Evolutionary conservation across 1,284 basidiomycete species (phyloP), one percentile per base, ranked within the genome.

Genomic region (Baeospora myosura): DNA sequence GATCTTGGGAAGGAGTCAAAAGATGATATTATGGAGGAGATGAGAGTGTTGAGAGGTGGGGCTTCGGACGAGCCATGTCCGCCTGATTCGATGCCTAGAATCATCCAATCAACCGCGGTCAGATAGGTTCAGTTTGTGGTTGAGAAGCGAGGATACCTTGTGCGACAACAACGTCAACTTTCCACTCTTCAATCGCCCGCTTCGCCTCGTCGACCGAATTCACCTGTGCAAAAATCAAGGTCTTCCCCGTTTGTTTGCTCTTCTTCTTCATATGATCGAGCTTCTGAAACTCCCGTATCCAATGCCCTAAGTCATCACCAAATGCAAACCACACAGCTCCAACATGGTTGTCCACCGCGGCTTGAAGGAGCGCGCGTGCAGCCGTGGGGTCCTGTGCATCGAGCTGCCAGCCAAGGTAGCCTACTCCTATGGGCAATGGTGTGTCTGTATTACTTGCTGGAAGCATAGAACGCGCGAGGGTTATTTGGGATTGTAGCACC

Each of bases 71-170:
- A 58, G 1, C 78, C 78, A 51, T 81, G 79, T n/a, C 79, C 81
- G 0, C 80, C 80, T 22, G 78, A 66, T 52, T 81, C 79, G 47
- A 60, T 70, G 10, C 80, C 78, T 81, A 16, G 32, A 34, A 11
- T n/a, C 17, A 17, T 34, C 7, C 16, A 38, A 22, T 18, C 12
- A 17, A 14, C n/a, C n/a, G n/a, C n/a, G n/a, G n/a, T n/a, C n/a
- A n/a, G n/a, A n/a, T n/a, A n/a, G n/a, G n/a, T n/a, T n/a, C n/a
- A n/a, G n/a, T n/a, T 20, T 3, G 8, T 20, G 28, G 12, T 12
- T 30, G 28, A 12, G 18, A 34, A 4, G 18, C 11, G 4, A 20
- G 18, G 31, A 21, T 40, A 58, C 64, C 65, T 62, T 69, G 66
- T 3, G 53, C 59, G 16, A 68, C 61, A 10, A 69, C 34, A 1